Evolutionary conservation across 176 grass and related monocot genomes (phyloP), one percentile per base, ranked within the genome.

Genomic region (Avena atlantica): DNA sequence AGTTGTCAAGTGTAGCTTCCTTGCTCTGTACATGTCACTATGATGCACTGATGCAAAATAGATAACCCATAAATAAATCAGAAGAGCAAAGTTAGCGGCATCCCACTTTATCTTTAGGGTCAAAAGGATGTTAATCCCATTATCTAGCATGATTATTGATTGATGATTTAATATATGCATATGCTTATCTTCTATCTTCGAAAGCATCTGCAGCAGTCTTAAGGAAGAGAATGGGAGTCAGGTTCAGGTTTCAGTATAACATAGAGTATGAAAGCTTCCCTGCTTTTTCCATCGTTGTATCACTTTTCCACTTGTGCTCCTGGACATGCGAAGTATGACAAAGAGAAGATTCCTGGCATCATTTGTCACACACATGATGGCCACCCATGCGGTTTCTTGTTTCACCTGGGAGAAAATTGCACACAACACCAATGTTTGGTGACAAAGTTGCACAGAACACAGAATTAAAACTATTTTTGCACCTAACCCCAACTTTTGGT

Each of bases 281-380:
- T 62, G 4, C 23, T 5, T 64, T 74, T 74, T 66, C 34, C 58
- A n/a, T 78, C 52, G 7, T 48, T 63, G 24, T 53, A 16, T 53
- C 0, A 23, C 56, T 67, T 89, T 85, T 81, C 48, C 60, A 74
- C 60, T 60, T 61, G 6, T 13, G 16, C 67, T 79, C 58, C 17
- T 69, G 37, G 37, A 76, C 14, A 76, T 75, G 88, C 77, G 47
- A 68, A 74, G 45, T 40, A 67, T 59, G 83, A 70, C 83, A 90
- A 77, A 61, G 76, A 62, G 49, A 56, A 68, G 24, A 42, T 74
- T 69, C 67, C 31, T 56, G 53, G 34, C 51, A 25, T 58, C 12
- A 72, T 29, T 67, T 81, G 40, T 34, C 21, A 62, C 9, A 23
- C 20, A 16, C 78, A 25, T 80, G 31, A 12, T 69, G 16, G 3